Base-by-base conservation (phyloP, 2,329 filamentous ascomycete genomes). In the Chalaropsis thielavioides region DNA sequence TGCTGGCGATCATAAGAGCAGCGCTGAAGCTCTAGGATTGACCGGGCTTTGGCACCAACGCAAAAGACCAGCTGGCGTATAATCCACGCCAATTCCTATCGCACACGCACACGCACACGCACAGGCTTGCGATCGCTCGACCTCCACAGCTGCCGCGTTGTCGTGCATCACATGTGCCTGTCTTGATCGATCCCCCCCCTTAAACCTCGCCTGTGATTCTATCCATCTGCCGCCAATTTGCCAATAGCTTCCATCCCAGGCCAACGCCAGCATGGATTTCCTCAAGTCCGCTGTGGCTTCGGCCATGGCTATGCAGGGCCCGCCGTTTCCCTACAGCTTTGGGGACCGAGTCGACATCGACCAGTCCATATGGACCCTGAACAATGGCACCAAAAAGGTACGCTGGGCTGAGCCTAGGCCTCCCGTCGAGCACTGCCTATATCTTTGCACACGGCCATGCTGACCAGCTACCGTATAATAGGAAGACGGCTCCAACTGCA, bases 271-370 rank as follows among this genome's bases (percentile, higher is more conserved):
- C 70, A 99, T 99, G 94, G 92, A 99, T 75, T 97, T 97, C 73
- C 83, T 99, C 73, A 97, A 97, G 77, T 97, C 92, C 68, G 94
- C 94, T 63, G 91, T 97, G 73, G 92, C 92, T 58, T 97, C 94
- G 68, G 92, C 92, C 70, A 97, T 99, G 72, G 90, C 94, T 58
- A 94, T 96, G 75, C 64, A 65, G 19, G 92, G 92, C 1, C 91
- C 92, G 63, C 87, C 92, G 5, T 95, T 96, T 73, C 91, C 91
- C 3, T 97, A 96, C 74, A 87, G 83, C 60, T 94, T 97, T 73
- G 92, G 92, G 71, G 94, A 99, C 75, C 85, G 88, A 74, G 88
- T 97, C 67, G 92, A 97, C 73, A 81, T 94, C 63, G 90, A 95
- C 74, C 86, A 94, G 72, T 96, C 92, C 31, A 92, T 97, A 71